Percentiles rank a stretch among this genome's conserved stretches.
phyloP scores from a whole-genome alignment of 495 filamentous ascomycete genomes.

The Bacidia rubella region DNA sequence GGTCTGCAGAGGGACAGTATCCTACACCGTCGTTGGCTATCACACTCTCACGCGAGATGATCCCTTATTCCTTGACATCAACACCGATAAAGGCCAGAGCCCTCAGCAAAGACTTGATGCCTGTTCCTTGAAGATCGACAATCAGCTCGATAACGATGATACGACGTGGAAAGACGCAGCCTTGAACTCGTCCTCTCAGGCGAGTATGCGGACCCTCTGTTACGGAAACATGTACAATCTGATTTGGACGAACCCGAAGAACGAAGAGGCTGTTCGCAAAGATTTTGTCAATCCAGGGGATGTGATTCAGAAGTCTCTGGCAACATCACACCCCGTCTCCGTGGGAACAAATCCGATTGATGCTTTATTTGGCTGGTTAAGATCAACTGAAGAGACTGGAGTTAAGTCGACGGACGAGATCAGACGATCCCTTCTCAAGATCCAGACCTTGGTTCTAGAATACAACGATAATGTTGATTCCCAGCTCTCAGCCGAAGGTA shows the following conservation, averaged over 20 bases:
- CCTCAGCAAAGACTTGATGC: not conserved
- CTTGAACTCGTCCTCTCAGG: not conserved
- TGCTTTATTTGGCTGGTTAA: conserved; percentile 2
- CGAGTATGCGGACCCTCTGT: not conserved
- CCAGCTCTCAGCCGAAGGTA: not conserved
- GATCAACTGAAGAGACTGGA: not conserved
- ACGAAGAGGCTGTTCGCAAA: not conserved
- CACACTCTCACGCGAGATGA: not conserved
- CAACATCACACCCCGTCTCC: not conserved
- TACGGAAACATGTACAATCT: not conserved
- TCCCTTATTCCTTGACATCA: not conserved
- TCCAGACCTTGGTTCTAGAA: not conserved
- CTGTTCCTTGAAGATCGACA: not conserved
- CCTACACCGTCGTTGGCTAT: not conserved
- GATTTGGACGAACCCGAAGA: not conserved
- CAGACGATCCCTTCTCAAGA: not conserved
- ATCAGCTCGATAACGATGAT: not conserved
- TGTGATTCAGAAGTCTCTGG: not conserved
- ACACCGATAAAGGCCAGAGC: not conserved
- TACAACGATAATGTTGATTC: conserved; percentile 3
- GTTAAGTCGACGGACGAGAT: not conserved
- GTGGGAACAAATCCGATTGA: conserved; percentile 3
- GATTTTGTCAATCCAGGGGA: not conserved
- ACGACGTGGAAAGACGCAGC: not conserved
- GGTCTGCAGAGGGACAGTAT: not conserved